Base-by-base conservation (phyloP, 2,329 filamentous ascomycete genomes). In the Exophiala oligosperma region DNA sequence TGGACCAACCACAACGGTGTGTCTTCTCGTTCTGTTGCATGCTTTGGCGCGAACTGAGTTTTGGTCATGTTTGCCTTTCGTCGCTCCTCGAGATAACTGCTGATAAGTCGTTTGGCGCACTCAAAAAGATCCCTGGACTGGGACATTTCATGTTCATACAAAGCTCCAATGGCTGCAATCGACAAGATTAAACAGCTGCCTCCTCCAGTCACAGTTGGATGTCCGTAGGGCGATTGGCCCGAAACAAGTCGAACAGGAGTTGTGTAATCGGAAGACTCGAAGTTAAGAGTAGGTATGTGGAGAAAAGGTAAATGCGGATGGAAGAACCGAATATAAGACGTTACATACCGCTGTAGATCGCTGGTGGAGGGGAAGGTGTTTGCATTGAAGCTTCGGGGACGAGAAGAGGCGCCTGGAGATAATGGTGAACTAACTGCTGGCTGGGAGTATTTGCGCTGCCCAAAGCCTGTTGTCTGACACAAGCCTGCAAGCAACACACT, bases 251-350 rank as follows among this genome's bases (percentile, higher is more conserved):
- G 85, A 61, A 85, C 70, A 50, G 81, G 82, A 60, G 76, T 84
- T 46, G 84, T 81, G 64, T 85, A 85, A 48, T 88, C 81, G 52
- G 89, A 83, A 52, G 90, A 84, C 69, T 96, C 91, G 76, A 97
- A 97, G 43, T 92, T 92, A 63, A 97, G 80, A 14, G 93, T 96
- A 52, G 92, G 88, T 66, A 96, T 85, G 74, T 97, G 93, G 61
- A 96, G 79, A 74, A 97, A 96, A n/a, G 94, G 93, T 61, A 96
- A 76, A 72, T 97, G 93, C 23, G 93, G 93, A 70, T 97, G 92
- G 73, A 96, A 96, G 72, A 91, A 96, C 64, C 87, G 86, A 68
- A 97, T 86, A 75, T 97, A 97, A 59, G 92, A 89, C 64, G 87
- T 86, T 62, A 97, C 90, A 73, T 92, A 97, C 72, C 91, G 89